A percentile compares a stretch with the other conserved stretches of the same genome.
phyloP scores from a whole-genome alignment of 148 eudicot genomes.

The Euryodendron excelsum region DNA sequence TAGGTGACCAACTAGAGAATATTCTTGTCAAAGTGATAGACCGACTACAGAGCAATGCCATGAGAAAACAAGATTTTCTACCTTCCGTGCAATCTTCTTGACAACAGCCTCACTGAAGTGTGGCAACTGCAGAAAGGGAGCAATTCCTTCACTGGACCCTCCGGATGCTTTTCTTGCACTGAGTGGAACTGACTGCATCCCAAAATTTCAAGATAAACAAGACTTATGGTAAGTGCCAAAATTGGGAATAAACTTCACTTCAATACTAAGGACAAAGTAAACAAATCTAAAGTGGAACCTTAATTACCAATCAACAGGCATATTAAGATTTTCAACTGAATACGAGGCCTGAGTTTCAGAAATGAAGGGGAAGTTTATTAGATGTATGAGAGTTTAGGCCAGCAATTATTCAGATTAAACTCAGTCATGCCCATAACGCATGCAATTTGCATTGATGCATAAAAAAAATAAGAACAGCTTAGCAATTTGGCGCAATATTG shows the following conservation, averaged over 20 bases:
- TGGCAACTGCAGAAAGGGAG: conserved; percentile 91
- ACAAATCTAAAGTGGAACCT: not conserved
- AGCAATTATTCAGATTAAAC: too few relatives aligned
- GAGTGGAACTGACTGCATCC: conserved; percentile 88
- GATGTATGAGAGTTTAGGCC: too few relatives aligned
- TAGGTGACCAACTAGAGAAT: too few relatives aligned
- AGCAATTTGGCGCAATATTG: not conserved
- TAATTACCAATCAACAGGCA: not conserved
- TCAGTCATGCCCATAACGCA: too few relatives aligned
- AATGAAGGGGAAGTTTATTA: too few relatives aligned
- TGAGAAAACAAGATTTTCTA: conserved; percentile 13
- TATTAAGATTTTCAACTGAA: not conserved
- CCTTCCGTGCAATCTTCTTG: conserved; percentile 83
- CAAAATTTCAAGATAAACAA: not conserved
- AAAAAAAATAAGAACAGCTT: too few relatives aligned
- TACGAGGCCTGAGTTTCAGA: too few relatives aligned
- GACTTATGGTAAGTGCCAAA: not conserved
- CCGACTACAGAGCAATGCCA: conserved; percentile 7
- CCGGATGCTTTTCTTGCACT: conserved; percentile 79
- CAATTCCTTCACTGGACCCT: conserved; percentile 74
- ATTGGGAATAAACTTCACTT: not conserved
- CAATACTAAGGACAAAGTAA: not conserved
- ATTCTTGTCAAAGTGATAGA: not conserved
- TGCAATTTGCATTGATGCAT: too few relatives aligned
- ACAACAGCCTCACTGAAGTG: conserved; percentile 72